Evolutionary conservation across 768 basidiomycete species (phyloP).

Genomic region (Mycena rebaudengoi): DNA sequence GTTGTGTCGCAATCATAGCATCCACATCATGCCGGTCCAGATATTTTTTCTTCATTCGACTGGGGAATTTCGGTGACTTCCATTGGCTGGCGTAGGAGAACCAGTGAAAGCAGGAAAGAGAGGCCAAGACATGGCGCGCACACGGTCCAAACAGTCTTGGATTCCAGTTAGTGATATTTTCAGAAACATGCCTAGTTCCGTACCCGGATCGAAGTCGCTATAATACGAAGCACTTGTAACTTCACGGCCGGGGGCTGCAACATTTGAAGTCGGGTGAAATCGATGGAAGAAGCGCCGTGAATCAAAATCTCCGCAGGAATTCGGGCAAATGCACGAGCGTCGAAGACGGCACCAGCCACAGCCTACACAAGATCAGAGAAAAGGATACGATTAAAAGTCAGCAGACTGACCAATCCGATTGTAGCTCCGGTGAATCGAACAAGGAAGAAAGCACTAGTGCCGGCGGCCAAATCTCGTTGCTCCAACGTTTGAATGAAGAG

Average conservation of each 20-base stretch:
- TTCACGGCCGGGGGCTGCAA: conserved; percentile 54
- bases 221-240: conserved; percentile 55
- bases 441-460: conserved; percentile 88
- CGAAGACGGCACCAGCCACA: conserved; percentile 78
- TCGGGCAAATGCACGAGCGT: conserved; percentile 55
- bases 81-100: conserved; percentile 9
- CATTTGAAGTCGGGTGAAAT: conserved; percentile 44
- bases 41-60: conserved; percentile 9
- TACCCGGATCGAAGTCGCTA: conserved; percentile 74
- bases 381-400: not conserved
- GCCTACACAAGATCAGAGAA: conserved; percentile 56
- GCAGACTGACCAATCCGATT: conserved; percentile 70
- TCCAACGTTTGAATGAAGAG: conserved; percentile 74
- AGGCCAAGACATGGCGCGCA: conserved; percentile 75
- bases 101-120: conserved; percentile 62
- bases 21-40: not conserved
- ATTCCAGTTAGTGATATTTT: not conserved
- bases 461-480: conserved; percentile 73
- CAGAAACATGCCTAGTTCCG: conserved; percentile 24
- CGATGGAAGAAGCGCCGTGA: conserved; percentile 54
- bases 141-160: conserved; percentile 75
- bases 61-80: not conserved
- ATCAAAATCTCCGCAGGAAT: conserved; percentile 59
- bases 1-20: too few species aligned
- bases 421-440: conserved; percentile 90